Evolutionary conservation across 345 rosid genomes (phyloP).

Genomic region (Euclidium syriacum): DNA sequence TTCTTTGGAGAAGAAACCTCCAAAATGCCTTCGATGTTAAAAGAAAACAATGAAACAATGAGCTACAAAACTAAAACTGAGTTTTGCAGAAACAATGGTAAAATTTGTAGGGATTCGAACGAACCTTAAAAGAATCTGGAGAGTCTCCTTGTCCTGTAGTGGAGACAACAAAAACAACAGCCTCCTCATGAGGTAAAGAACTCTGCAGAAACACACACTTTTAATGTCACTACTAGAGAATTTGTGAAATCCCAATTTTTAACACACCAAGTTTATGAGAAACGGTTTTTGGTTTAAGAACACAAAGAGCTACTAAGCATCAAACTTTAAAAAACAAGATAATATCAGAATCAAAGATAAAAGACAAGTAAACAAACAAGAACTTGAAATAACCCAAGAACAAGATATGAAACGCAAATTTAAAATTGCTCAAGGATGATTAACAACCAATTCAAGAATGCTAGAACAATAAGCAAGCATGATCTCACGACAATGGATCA

Average conservation of each 20-base stretch:
- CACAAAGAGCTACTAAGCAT: too few species aligned
- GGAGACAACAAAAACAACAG: conserved; percentile 61
- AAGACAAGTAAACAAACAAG: too few species aligned
- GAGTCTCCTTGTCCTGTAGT: conserved; percentile 83
- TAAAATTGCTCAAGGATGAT: too few species aligned
- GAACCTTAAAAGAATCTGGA: conserved; percentile 70
- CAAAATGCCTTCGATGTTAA: conserved; percentile 47
- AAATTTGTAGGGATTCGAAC: neutral
- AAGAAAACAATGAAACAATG: conserved; percentile 6
- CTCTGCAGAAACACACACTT: conserved; percentile 32
- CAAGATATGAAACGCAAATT: too few species aligned
- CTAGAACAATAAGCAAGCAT: too few species aligned
- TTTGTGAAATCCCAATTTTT: neutral
- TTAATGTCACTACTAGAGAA: neutral
- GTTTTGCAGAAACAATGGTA: neutral
- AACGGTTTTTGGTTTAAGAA: too few species aligned
- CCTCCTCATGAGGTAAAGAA: conserved; percentile 40
- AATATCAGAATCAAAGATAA: too few species aligned
- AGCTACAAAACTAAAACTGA: neutral
- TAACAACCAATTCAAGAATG: too few species aligned
- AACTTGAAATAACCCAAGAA: too few species aligned
- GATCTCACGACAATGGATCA: too few species aligned
- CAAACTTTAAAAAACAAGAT: too few species aligned
- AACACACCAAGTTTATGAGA: too few species aligned
- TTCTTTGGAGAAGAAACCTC: conserved; percentile 64